A percentile compares a stretch with the other conserved stretches of the same genome.
phyloP scores from a whole-genome alignment of 768 basidiomycete genomes.

The Aureoboletus auriporus region DNA sequence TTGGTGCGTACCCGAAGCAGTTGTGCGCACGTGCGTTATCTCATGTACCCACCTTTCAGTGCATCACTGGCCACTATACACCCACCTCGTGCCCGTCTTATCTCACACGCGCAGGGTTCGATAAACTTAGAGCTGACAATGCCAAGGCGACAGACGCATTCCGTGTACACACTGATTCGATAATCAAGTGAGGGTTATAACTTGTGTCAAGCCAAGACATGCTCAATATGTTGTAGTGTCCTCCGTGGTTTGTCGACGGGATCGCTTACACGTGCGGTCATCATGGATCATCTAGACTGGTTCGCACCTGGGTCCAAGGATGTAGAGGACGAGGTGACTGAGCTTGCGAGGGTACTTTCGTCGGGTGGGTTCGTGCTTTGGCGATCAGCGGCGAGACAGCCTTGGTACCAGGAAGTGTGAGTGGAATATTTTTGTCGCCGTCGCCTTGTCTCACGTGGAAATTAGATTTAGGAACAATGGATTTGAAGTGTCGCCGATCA shows the following conservation, averaged over 20 bases:
- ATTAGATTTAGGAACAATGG: conserved; percentile 48
- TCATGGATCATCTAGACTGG: conserved; percentile 73
- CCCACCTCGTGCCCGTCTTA: conserved; percentile 59
- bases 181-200: conserved; percentile 48
- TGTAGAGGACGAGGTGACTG: conserved; percentile 48
- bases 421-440: not conserved
- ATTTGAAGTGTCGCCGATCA: conserved; percentile 50
- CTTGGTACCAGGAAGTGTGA: conserved; percentile 60
- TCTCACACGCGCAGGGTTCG: conserved; percentile 58
- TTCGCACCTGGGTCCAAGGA: conserved; percentile 46
- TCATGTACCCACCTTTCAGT: conserved; percentile 15
- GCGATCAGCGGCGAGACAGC: conserved; percentile 58
- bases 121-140: conserved; percentile 46
- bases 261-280: conserved; percentile 57
- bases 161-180: conserved; percentile 69
- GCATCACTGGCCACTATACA: conserved; percentile 53
- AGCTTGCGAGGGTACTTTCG: conserved; percentile 54
- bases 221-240: conserved; percentile 30
- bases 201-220: not conserved
- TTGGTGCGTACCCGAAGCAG: conserved; percentile 31
- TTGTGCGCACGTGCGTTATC: not conserved
- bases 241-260: conserved; percentile 39
- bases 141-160: conserved; percentile 48
- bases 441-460: too few relatives aligned
- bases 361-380: conserved; percentile 61